Evolutionary conservation across 2,329 filamentous ascomycete species (phyloP), one percentile per base, ranked within the genome.

Genomic region (Fusarium camptoceras): DNA sequence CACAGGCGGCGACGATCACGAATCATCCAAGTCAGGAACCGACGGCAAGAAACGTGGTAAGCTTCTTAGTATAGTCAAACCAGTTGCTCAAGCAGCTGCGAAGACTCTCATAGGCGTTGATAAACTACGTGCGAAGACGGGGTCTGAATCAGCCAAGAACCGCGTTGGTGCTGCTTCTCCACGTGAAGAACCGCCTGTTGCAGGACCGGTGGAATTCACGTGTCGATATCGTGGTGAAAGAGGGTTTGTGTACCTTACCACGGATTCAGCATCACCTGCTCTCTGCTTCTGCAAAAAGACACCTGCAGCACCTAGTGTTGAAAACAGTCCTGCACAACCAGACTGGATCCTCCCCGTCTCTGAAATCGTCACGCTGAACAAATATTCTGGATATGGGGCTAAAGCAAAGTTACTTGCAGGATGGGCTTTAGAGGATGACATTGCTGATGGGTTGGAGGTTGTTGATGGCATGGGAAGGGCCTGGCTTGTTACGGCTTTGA

Each of bases 351-450:
- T 94, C 3, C 87, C 91, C 0, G 84, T 94, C 3, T 83, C 84
- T 0, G 90, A 93, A 22, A 91, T 95, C 31, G 81, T 59, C 10
- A 92, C 94, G 75, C 75, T 95, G 55, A 91, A 89, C 78, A 95
- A 95, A 78, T 82, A 93, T 2, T 92, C 92, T 28, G 92, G 92
- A 0, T 84, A 93, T 43, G 92, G 92, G 0, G 93, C 92, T 90
- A 95, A 94, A 78, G 87, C 89, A 0, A 94, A 93, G 80, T 79
- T 94, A 51, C 85, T 94, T 4, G 90, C 94, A 2, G 92, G 92
- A 0, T 92, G 92, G 91, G 89, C 91, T 1, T 84, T 92, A 70
- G 86, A 88, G 4, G 83, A 88, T 31, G 90, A 93, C 75, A 88
- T 94, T 15, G 87, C 87, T 0, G 92, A 94, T 81, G 91, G 91